phyloP scores from a whole-genome alignment of 2,329 filamentous ascomycete species.

The Zarea fungicola region DNA sequence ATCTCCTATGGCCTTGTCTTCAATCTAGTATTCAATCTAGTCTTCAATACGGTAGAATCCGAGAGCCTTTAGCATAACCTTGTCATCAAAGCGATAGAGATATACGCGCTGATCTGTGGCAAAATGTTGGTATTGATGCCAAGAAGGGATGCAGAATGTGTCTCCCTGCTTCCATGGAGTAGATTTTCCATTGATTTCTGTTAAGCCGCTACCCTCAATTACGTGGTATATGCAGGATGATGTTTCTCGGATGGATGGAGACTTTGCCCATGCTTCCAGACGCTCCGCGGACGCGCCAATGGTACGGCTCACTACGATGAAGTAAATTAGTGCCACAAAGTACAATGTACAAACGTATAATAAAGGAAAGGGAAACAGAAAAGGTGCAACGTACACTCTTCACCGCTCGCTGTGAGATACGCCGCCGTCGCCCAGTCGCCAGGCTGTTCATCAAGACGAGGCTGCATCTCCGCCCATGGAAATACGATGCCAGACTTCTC shows the following conservation, averaged over 20 bases:
- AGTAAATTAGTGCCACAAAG: neutral
- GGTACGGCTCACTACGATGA: conserved; percentile 26
- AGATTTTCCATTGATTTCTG: conserved; percentile 31
- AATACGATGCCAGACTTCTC: conserved; percentile 42
- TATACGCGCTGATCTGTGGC: conserved; percentile 36
- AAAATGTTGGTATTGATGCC: conserved; percentile 45
- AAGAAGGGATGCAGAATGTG: conserved; percentile 50
- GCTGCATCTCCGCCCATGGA: conserved; percentile 42
- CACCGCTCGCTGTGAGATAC: conserved; percentile 29
- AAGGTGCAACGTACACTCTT: conserved; percentile 22
- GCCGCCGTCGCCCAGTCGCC: conserved; percentile 25
- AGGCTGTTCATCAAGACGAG: conserved; percentile 31
- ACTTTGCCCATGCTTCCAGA: conserved; percentile 31
- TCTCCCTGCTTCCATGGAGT: conserved; percentile 44
- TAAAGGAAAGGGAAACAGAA: neutral
- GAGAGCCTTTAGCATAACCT: conserved; percentile 46
- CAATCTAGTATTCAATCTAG: too few species aligned
- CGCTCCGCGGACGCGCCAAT: conserved; percentile 44
- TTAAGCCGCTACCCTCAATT: conserved; percentile 39
- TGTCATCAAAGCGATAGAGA: conserved; percentile 50
- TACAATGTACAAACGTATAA: neutral
- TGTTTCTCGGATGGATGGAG: conserved; percentile 40
- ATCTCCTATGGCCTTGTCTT: too few species aligned
- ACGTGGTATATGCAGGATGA: conserved; percentile 50
- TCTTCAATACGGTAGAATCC: too few species aligned